Conservation (phyloP, 495 filamentous ascomycete species). For the Parathielavia hyrcaniae region DNA sequence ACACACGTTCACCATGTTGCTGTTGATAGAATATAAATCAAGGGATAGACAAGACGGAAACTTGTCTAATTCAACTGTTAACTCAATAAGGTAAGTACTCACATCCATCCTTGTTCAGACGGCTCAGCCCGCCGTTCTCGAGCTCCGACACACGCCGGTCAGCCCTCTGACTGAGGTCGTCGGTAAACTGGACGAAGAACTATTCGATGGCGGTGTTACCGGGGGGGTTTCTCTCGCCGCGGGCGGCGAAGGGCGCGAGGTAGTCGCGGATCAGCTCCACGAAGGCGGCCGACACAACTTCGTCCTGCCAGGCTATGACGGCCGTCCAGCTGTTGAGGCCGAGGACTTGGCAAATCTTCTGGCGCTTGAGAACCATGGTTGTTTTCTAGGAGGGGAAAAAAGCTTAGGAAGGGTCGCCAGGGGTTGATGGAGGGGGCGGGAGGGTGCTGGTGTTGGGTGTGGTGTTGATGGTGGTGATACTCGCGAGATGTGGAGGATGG, state of each 20-base stretch:
- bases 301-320: background rate
- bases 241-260: background rate
- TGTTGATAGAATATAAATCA: too few relatives aligned
- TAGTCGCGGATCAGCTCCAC: background rate
- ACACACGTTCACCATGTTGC: too few relatives aligned
- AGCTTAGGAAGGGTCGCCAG: background rate
- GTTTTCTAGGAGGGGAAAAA: background rate
- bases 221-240: background rate
- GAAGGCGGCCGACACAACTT: background rate
- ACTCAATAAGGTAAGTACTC: too few relatives aligned
- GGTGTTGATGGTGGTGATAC: too few relatives aligned
- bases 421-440: background rate
- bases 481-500: too few relatives aligned
- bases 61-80: background rate
- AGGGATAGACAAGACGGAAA: background rate
- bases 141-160: background rate
- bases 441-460: background rate
- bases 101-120: background rate
- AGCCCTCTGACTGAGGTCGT: background rate
- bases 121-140: background rate
- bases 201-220: background rate
- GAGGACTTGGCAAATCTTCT: background rate
- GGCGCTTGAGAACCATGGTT: slow-evolving; percentile 1
- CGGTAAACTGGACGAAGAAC: background rate
- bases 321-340: slow-evolving; percentile 9